Conservation (phyloP, 305 asterid genomes). For the Fraxinus velutina region DNA sequence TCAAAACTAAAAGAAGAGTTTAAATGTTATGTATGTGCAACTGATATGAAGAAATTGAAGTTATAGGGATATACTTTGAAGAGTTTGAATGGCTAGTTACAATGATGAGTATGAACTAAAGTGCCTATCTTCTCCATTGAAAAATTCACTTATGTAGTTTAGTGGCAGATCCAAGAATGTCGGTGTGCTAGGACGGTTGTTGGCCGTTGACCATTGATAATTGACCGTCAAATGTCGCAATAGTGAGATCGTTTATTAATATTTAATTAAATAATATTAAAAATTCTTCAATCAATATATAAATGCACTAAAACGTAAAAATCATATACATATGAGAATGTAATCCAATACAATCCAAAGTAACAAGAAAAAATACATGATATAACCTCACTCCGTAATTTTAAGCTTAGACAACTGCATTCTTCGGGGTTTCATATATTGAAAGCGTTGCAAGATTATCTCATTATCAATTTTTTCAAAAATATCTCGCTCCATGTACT, state of each 20-base stretch:
- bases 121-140: no score
- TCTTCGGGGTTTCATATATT: not conserved
- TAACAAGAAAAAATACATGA: not conserved
- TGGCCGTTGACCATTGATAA: not conserved
- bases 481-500: no score
- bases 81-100: not conserved
- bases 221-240: no score
- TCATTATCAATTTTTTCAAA: not conserved
- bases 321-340: no score
- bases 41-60: not conserved
- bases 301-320: not conserved
- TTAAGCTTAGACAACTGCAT: not conserved
- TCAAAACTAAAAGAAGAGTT: not conserved
- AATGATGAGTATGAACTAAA: not conserved
- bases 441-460: not conserved
- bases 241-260: not conserved
- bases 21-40: not conserved
- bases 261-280: no score
- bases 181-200: no score
- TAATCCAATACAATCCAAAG: not conserved
- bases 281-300: not conserved
- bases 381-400: not conserved
- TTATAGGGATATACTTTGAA: no score
- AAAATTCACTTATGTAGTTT: not conserved
- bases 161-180: no score